Percentiles rank a stretch among this genome's conserved stretches.
phyloP scores from a whole-genome alignment of 1,284 basidiomycete genomes.

The Cronartium quercuum region DNA sequence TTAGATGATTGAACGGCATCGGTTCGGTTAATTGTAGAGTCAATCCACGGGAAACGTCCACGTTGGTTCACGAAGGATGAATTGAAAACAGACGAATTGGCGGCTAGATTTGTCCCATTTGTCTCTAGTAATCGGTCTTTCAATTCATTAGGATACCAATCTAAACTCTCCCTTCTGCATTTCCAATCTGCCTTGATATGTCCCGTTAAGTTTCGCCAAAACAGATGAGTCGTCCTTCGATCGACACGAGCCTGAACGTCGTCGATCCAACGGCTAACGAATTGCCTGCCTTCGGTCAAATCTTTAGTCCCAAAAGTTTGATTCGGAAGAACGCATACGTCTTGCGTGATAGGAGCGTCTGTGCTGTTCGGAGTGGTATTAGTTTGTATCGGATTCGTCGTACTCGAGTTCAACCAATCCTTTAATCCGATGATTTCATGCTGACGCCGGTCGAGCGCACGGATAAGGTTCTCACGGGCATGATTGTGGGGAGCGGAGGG shows the following conservation, averaged over 20 bases:
- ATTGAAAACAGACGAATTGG: background rate
- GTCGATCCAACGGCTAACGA: background rate
- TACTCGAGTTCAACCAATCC: background rate
- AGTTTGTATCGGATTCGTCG: background rate
- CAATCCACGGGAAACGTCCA: slow-evolving; percentile 7
- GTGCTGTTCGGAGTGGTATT: background rate
- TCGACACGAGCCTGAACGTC: background rate
- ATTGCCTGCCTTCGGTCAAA: background rate
- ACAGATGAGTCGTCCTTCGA: background rate
- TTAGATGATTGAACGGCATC: background rate
- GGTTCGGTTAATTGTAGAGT: background rate
- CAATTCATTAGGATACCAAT: background rate
- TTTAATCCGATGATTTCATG: background rate
- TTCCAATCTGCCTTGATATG: slow-evolving; percentile 18
- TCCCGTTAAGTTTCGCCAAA: slow-evolving; percentile 14
- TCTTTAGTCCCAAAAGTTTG: background rate
- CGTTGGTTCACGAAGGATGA: background rate
- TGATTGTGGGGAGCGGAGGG: background rate
- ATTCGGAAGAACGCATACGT: background rate
- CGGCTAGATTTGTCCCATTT: background rate
- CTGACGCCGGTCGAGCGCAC: slow-evolving; percentile 2
- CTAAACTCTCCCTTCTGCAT: slow-evolving; percentile 2
- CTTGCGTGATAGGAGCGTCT: background rate
- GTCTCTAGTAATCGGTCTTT: too few species aligned
- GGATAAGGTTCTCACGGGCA: background rate